A percentile compares a stretch with the other conserved stretches of the same genome.
phyloP scores from a whole-genome alignment of 169 alveolate species.

The Plasmodium vivax region DNA sequence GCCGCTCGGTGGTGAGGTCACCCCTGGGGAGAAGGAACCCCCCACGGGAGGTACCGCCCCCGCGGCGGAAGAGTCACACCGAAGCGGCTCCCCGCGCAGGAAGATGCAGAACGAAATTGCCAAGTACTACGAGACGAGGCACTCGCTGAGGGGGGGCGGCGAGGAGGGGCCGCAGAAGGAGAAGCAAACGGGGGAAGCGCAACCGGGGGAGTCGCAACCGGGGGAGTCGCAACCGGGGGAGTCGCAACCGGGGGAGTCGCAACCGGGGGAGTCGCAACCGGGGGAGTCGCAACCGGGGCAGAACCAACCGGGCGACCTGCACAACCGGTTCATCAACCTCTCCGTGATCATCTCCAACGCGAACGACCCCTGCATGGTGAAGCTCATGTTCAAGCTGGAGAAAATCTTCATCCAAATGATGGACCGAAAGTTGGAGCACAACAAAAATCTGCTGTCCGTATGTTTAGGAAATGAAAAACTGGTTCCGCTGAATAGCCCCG shows the following conservation, averaged over 20 bases:
- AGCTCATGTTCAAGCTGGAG: constrained; percentile 66
- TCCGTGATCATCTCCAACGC: constrained; percentile 57
- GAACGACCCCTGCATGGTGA: constrained; percentile 66
- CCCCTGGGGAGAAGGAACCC: background rate
- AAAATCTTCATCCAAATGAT: constrained; percentile 55
- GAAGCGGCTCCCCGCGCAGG: background rate
- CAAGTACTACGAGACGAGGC: constrained; percentile 33
- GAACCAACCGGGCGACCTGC: background rate
- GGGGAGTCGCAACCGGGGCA: background rate
- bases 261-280: background rate
- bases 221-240: background rate
- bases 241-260: background rate
- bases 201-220: background rate
- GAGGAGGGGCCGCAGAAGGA: background rate
- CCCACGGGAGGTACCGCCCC: background rate
- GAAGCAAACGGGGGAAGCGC: background rate
- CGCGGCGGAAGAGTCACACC: background rate
- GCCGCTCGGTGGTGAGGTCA: background rate
- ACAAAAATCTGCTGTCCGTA: constrained; percentile 14
- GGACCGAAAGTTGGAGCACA: constrained; percentile 53
- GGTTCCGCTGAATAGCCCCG: constrained; percentile 36
- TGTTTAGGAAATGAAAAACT: constrained; percentile 64
- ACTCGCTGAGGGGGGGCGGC: background rate
- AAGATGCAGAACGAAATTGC: constrained; percentile 28
- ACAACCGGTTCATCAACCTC: constrained; percentile 42